Conservation (phyloP, 2,329 filamentous ascomycete species). For the Aspergillus sp. region DNA sequence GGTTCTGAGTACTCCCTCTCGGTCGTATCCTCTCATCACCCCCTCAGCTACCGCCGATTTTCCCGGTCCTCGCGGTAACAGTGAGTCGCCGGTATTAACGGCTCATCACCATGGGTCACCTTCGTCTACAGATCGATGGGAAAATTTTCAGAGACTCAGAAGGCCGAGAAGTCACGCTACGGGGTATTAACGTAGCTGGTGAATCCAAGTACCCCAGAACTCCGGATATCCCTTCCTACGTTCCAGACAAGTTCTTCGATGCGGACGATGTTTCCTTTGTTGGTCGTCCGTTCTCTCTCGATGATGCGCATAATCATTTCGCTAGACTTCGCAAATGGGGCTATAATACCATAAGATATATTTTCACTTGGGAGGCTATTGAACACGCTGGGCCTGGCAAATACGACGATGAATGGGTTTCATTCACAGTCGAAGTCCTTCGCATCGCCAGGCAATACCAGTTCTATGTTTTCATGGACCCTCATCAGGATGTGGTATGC, state of each 20-base stretch:
- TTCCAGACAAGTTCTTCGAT: conserved; percentile 79
- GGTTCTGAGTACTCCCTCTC: neutral
- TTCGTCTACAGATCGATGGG: conserved; percentile 80
- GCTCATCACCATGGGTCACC: conserved; percentile 67
- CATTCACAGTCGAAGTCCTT: conserved; percentile 82
- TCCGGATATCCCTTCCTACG: conserved; percentile 78
- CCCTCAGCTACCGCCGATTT: neutral
- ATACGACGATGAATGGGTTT: conserved; percentile 92
- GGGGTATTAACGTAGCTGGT: conserved; percentile 90
- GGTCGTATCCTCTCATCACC: neutral
- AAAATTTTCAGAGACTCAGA: conserved; percentile 76
- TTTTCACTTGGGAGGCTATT: conserved; percentile 99
- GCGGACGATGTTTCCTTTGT: conserved; percentile 90
- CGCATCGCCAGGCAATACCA: conserved; percentile 83
- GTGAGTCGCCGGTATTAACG: neutral
- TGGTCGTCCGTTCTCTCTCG: conserved; percentile 74
- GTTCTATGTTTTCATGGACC: conserved; percentile 98
- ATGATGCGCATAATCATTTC: conserved; percentile 84
- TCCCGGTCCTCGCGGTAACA: neutral
- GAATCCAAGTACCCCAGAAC: conserved; percentile 85
- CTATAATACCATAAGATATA: conserved; percentile 93
- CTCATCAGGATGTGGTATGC: conserved; percentile 92
- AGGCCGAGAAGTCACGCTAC: conserved; percentile 80
- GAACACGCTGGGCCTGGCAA: conserved; percentile 85
- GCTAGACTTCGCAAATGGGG: conserved; percentile 80